Evolutionary conservation across 2,329 filamentous ascomycete genomes (phyloP), one percentile per base, ranked within the genome.

Genomic region (Dendrostoma leiphaemia): DNA sequence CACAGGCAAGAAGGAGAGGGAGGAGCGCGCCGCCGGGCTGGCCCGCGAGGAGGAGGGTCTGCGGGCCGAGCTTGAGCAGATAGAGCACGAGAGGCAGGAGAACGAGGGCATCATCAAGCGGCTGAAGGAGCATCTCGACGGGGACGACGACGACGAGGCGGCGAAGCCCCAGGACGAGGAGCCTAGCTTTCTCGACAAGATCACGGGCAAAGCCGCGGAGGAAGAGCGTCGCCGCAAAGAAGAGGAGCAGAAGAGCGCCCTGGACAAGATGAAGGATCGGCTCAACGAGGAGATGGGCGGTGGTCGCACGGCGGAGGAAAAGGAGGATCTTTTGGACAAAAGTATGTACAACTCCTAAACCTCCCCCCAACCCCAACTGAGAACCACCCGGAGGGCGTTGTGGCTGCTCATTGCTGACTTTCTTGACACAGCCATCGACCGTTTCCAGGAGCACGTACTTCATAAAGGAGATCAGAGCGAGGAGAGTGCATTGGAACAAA

Each of bases 311-410:
- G 84, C 85, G 65, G 90, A 93, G 80, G 85, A 90, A 81, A 88
- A 91, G 62, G 89, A 94, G 70, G 89, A 93, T 65, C 73, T 70
- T 17, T 81, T 94, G 45, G 90, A 94, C 74, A 94, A 94, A 75
- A 86, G 89, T 90, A 59, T 28, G 58, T 15, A 37, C 17, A 21
- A 15, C 7, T 21, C 9, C 5, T 13, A 17, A n/a, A n/a, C n/a
- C n/a, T n/a, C n/a, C n/a, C n/a, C n/a, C n/a, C n/a, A n/a, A n/a
- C n/a, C n/a, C n/a, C n/a, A n/a, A n/a, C n/a, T n/a, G n/a, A n/a
- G n/a, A n/a, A n/a, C n/a, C n/a, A n/a, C n/a, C n/a, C n/a, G n/a
- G n/a, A n/a, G n/a, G n/a, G n/a, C 4, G 38, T 24, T 15, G 15
- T n/a, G 12, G 1, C 9, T 23, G 13, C 1, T 3, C 12, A 2